These are phyloP conservation scores for Lepidopterella palustris DNA, from an alignment of 495 filamentous ascomycete species.

Conservation along the genomic window DNA sequence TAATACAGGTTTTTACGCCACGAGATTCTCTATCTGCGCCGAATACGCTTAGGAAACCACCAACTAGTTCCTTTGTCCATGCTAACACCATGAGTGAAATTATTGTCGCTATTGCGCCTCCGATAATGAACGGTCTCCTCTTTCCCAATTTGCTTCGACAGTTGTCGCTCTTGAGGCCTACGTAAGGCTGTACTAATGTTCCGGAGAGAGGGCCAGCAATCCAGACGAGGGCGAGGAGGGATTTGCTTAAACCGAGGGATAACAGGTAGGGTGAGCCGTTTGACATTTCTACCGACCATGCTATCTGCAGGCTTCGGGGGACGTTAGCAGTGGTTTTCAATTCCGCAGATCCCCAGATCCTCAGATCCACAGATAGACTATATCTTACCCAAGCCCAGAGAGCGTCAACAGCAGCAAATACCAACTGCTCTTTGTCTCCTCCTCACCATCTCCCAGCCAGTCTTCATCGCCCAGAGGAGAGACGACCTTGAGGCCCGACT, in stretches of 20 bases:
- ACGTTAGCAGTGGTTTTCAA: background rate
- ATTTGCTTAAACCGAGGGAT: slow-evolving; percentile 84
- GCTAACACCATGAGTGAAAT: slow-evolving; percentile 66
- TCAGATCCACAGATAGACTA: background rate
- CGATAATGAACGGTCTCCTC: slow-evolving; percentile 82
- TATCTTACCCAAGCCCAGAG: slow-evolving; percentile 63
- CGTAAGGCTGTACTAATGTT: slow-evolving; percentile 84
- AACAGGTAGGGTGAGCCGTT: slow-evolving; percentile 72
- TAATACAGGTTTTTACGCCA: slow-evolving; percentile 53
- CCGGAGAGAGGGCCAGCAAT: slow-evolving; percentile 86
- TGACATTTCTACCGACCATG: slow-evolving; percentile 89
- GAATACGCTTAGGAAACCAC: slow-evolving; percentile 62
- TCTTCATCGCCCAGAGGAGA: slow-evolving; percentile 32
- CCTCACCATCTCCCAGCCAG: slow-evolving; percentile 40
- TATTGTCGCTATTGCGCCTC: slow-evolving; percentile 65
- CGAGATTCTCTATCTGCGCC: slow-evolving; percentile 57
- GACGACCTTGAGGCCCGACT: slow-evolving; percentile 19
- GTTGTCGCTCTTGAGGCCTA: slow-evolving; percentile 85
- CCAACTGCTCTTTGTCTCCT: slow-evolving; percentile 67
- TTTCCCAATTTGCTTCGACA: slow-evolving; percentile 75
- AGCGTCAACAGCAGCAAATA: slow-evolving; percentile 80
- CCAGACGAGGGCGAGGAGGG: slow-evolving; percentile 89
- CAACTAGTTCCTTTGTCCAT: slow-evolving; percentile 75
- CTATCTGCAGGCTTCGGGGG: slow-evolving; percentile 63
- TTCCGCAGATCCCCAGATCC: background rate